These are phyloP conservation scores for Globisporangium nunn DNA, from an alignment of 352 stramenopile genomes.

Conservation along the genomic window DNA sequence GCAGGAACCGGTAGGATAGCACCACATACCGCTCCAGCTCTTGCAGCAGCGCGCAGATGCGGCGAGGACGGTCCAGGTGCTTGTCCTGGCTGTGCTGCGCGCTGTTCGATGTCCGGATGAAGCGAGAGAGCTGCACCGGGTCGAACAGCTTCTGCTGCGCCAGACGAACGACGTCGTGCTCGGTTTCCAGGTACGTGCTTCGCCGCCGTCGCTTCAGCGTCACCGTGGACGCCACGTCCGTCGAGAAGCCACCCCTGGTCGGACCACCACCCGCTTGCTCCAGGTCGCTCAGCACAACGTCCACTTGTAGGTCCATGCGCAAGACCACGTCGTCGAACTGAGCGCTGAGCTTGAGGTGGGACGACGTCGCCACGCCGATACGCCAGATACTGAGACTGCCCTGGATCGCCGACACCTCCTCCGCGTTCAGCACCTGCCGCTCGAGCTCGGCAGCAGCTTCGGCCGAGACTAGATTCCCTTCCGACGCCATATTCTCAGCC, in stretches of 20 bases:
- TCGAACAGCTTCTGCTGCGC: constrained; percentile 47
- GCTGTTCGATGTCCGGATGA: constrained; percentile 12
- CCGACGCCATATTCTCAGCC: constrained; percentile 32
- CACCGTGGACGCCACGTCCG: constrained; percentile 14
- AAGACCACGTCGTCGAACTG: constrained; percentile 47
- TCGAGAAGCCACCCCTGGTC: constrained; percentile 12
- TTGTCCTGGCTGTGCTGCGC: constrained; percentile 18
- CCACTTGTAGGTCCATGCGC: constrained; percentile 30
- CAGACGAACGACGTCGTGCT: constrained; percentile 38
- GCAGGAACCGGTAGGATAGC: constrained; percentile 50
- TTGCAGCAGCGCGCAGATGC: constrained; percentile 31
- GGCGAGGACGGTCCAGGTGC: constrained; percentile 12
- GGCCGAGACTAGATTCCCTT: constrained; percentile 8
- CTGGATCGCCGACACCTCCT: constrained; percentile 52
- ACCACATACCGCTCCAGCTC: constrained; percentile 41
- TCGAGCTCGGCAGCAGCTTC: constrained; percentile 28
- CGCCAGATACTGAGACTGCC: constrained; percentile 44
- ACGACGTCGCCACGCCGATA: constrained; percentile 36
- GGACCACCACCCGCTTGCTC: background rate
- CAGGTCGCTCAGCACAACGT: constrained; percentile 20
- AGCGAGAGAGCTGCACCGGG: constrained; percentile 21
- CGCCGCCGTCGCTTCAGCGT: constrained; percentile 17
- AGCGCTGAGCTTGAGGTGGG: constrained; percentile 32
- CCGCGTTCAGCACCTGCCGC: constrained; percentile 34
- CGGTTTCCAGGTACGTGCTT: constrained; percentile 28